phyloP scores from a whole-genome alignment of 768 basidiomycete genomes.

The Suillus tomentosus region DNA sequence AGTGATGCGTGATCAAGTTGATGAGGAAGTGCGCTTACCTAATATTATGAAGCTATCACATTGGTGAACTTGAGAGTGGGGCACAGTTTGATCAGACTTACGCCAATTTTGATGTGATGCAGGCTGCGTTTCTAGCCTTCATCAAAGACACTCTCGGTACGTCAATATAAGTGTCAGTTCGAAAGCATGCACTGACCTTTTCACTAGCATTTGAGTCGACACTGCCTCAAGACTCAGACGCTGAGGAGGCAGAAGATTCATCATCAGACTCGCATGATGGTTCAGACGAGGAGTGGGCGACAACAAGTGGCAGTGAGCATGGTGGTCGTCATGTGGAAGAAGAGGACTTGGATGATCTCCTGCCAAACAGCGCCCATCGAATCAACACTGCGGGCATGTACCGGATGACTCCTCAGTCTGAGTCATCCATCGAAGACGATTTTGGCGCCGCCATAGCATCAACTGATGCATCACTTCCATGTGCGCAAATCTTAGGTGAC shows the following conservation, averaged over 20 bases:
- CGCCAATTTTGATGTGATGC: neutral
- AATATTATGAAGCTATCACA: neutral
- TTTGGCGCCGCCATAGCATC: neutral
- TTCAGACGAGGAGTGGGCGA: no score
- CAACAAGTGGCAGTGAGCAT: no score
- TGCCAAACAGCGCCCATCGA: no score
- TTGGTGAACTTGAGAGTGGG: neutral
- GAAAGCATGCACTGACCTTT: neutral
- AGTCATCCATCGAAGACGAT: neutral
- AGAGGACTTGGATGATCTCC: no score
- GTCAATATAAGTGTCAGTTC: neutral
- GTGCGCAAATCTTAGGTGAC: no score
- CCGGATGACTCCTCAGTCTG: neutral
- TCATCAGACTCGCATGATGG: neutral
- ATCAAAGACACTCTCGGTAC: neutral
- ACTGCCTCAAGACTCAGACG: neutral
- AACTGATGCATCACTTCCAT: constrained; percentile 46
- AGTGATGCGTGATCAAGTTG: neutral
- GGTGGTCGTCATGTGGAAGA: no score
- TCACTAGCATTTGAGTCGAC: neutral
- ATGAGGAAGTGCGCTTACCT: neutral
- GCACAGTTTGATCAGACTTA: neutral
- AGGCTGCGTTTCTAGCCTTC: neutral
- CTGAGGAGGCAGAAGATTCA: neutral
- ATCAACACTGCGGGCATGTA: neutral